Evolutionary conservation across 495 filamentous ascomycete genomes (phyloP).

Genomic region (Aspergillus wentii): DNA sequence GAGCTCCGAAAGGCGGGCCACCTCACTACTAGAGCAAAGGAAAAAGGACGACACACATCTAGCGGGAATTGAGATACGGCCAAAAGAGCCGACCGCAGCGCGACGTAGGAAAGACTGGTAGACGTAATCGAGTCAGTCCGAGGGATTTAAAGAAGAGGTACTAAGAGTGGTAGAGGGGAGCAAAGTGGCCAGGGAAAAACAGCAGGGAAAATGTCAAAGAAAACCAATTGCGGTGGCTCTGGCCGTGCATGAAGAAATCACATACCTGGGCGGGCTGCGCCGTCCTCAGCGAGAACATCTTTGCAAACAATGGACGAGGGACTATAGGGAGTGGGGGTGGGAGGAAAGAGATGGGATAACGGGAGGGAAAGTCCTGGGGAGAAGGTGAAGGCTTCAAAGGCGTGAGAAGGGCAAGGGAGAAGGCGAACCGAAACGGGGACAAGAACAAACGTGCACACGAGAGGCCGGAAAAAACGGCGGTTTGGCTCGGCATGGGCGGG

Average conservation of each 20-base stretch:
- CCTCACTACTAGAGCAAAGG: slow-evolving; percentile 7
- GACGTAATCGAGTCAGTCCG: too few relatives aligned
- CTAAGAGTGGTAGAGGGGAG: too few relatives aligned
- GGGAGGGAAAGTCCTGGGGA: background rate
- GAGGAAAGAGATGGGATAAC: slow-evolving; percentile 5
- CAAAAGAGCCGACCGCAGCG: slow-evolving; percentile 31
- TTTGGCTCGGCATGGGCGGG: slow-evolving; percentile 31
- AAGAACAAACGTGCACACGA: slow-evolving; percentile 12
- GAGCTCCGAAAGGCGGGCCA: background rate
- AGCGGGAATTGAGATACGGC: slow-evolving; percentile 29
- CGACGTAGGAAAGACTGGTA: slow-evolving; percentile 41
- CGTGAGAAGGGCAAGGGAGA: slow-evolving; percentile 6
- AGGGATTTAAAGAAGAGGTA: slow-evolving; percentile 2
- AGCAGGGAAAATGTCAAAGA: slow-evolving; percentile 5
- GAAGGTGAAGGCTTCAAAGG: slow-evolving; percentile 9
- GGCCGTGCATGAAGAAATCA: slow-evolving; percentile 1
- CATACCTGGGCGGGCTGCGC: slow-evolving; percentile 31
- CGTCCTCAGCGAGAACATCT: slow-evolving; percentile 28
- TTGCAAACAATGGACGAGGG: slow-evolving; percentile 9
- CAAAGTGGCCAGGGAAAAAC: slow-evolving; percentile 1
- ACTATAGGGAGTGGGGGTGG: slow-evolving; percentile 5
- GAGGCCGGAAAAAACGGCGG: slow-evolving; percentile 39
- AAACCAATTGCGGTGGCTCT: background rate
- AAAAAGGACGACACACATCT: slow-evolving; percentile 33
- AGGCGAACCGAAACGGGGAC: slow-evolving; percentile 14